Evolutionary conservation across 441 rosid species (phyloP).

Genomic region (Populus hybrid): DNA sequence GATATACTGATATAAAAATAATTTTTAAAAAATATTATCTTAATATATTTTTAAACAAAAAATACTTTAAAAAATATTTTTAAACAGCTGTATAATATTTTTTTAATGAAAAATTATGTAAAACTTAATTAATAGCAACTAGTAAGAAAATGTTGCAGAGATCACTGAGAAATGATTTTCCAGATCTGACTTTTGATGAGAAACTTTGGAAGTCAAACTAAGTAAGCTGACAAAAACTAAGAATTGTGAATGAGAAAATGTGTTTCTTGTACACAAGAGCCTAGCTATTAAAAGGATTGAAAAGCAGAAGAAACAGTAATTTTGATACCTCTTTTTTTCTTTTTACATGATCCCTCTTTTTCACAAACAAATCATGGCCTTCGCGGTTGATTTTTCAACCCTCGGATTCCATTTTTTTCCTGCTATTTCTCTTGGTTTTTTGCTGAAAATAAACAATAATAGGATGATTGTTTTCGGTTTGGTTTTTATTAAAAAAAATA

Average conservation of each 20-base stretch:
- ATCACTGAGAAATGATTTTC: background rate
- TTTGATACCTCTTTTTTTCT: background rate
- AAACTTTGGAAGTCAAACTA: background rate
- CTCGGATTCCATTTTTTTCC: background rate
- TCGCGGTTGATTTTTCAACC: slow-evolving; percentile 10
- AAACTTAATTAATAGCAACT: background rate
- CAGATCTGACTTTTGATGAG: background rate
- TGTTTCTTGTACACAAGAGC: background rate
- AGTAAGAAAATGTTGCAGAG: background rate
- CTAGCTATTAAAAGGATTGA: background rate
- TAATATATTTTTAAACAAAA: too few species aligned
- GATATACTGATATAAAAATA: too few species aligned
- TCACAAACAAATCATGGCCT: background rate
- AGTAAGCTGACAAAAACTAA: background rate
- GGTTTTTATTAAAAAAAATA: too few species aligned
- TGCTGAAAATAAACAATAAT: background rate
- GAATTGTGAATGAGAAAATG: background rate
- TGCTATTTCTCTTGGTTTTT: too few species aligned
- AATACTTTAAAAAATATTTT: too few species aligned
- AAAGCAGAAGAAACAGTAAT: background rate
- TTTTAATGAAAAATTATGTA: too few species aligned
- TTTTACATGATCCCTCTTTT: background rate
- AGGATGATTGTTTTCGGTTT: too few species aligned
- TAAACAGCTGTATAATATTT: too few species aligned
- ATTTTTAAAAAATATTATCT: too few species aligned